Evolutionary conservation across 345 rosid genomes (phyloP), one percentile per base, ranked within the genome.

Genomic region (Physaria fendleri): DNA sequence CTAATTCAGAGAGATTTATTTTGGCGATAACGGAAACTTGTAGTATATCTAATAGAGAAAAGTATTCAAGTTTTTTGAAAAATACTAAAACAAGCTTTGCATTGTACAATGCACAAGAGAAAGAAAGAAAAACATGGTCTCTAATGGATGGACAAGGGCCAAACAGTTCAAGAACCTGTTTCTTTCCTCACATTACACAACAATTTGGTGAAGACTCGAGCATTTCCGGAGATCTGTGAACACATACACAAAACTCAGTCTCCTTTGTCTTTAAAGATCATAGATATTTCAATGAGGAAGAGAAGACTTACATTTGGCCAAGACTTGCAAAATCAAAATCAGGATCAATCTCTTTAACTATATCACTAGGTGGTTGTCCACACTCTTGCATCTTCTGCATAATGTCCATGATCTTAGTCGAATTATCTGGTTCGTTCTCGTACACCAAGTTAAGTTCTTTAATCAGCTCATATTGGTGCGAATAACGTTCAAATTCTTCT

Each of bases 361-460:
- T 87, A 44, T 94, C 97, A 49, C 79, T 80, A 2, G 99, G 99
- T 34, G 99, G 97, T 61, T 94, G 96, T 38, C 99, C 99, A 44
- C 96, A 94, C 56, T 94, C 99, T 77, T 94, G 99, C 99, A 94
- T 90, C 70, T 87, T 90, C 79, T 87, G 99, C 99, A 94, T 85
- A 18, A 94, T 88, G 45, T 90, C 96, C 44, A 84, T 79, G 21
- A 94, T 87, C 84, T 77, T 90, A 66, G 78, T 82, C 65, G 78
- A 87, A 77, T 77, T 80, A 54, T 64, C 70, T 16, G 96, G 82
- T 45, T 94, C 97, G 10, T 62, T 84, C 60, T 90, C 99, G 27
- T 90, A 94, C 61, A 90, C 97, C 62, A 65, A 81, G 60, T 84
- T 87, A 43, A 94, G 96, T 51, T 78, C 82, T 48, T 75, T 87